Evolutionary conservation across 2,329 filamentous ascomycete genomes (phyloP), one percentile per base, ranked within the genome.

Genomic region (Colletotrichum tamarilloi): DNA sequence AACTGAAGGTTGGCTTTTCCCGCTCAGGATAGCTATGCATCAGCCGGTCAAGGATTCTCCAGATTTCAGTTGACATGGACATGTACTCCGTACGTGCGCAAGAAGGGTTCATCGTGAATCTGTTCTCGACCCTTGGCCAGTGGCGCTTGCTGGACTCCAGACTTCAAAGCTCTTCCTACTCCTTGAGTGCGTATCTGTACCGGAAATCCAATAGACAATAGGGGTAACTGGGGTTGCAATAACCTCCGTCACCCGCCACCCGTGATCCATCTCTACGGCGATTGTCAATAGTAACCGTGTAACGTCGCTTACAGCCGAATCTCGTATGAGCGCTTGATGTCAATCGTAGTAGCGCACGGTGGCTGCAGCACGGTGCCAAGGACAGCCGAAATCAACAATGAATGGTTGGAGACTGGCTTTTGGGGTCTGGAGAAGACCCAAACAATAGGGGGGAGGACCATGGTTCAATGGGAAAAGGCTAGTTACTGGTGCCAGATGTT

Each of bases 91-190:
- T 35, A 60, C 70, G 67, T 65, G 60, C 60, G 9, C 52, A 28
- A 49, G 38, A 56, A 46, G 22, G n/a, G 53, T 46, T 65, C 52
- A 62, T 73, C 70, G 60, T 66, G 55, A 46, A 70, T 73, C 66
- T 65, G 55, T 28, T 49, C 32, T 56, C n/a, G 58, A 32, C 49
- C 53, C 66, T 49, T 56, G 66, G 26, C 46, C 28, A n/a, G 35
- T 49, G 53, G 53, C 58, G 69, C 58, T 57, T 38, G 56, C 30
- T 24, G 49, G 16, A 52, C 22, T 12, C 22, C 30, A 42, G 46
- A 28, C 26, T 30, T 12, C 22, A 35, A 38, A 60, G 55, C 55
- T 38, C 57, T 42, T 67, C 52, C 65, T 68, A 58, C 63, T 42
- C 38, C 38, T 42, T 16, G 16, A 19, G 14, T 42, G 14, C 38